Evolutionary conservation across 768 basidiomycete genomes (phyloP).

Genomic region (Pulveroboletus ravenelii): DNA sequence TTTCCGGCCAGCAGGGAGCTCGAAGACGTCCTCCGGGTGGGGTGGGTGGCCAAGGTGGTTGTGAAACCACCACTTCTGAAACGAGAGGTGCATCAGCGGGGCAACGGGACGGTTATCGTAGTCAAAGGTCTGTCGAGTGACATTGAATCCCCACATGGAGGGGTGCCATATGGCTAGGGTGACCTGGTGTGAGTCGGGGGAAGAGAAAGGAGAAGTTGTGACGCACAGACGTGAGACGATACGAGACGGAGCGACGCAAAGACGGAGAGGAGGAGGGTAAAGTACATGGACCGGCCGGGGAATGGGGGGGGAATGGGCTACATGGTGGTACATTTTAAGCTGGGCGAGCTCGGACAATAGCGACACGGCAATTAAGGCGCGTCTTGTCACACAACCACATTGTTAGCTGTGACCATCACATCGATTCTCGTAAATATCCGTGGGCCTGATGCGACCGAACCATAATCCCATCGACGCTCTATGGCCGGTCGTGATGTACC

Average conservation of each 20-base stretch:
- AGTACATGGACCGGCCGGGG: slow-evolving; percentile 19
- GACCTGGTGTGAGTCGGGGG: not conserved
- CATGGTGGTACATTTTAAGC: not conserved
- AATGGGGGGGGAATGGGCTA: not conserved
- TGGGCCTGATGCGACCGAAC: too few species aligned
- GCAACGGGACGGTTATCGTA: slow-evolving; percentile 63
- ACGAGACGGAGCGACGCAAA: slow-evolving; percentile 7
- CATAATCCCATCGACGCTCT: not conserved
- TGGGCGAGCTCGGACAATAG: not conserved
- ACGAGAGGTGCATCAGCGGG: slow-evolving; percentile 36
- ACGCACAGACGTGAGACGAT: slow-evolving; percentile 17
- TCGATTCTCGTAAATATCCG: too few species aligned
- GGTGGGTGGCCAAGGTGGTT: slow-evolving; percentile 56
- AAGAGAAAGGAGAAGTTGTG: too few species aligned
- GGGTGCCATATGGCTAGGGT: slow-evolving; percentile 47
- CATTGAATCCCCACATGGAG: slow-evolving; percentile 67
- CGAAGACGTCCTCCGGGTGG: slow-evolving; percentile 49
- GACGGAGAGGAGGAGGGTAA: not conserved
- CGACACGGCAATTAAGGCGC: not conserved
- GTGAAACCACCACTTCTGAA: slow-evolving; percentile 58
- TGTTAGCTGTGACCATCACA: not conserved
- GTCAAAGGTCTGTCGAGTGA: slow-evolving; percentile 46
- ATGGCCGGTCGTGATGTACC: not conserved
- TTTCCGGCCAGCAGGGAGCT: slow-evolving; percentile 53
- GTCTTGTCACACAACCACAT: not conserved